A percentile compares a stretch with the other conserved stretches of the same genome.
These are phyloP conservation scores for Thermoascus crustaceus DNA, from an alignment of 2,329 filamentous ascomycete species.

Conservation along the genomic window DNA sequence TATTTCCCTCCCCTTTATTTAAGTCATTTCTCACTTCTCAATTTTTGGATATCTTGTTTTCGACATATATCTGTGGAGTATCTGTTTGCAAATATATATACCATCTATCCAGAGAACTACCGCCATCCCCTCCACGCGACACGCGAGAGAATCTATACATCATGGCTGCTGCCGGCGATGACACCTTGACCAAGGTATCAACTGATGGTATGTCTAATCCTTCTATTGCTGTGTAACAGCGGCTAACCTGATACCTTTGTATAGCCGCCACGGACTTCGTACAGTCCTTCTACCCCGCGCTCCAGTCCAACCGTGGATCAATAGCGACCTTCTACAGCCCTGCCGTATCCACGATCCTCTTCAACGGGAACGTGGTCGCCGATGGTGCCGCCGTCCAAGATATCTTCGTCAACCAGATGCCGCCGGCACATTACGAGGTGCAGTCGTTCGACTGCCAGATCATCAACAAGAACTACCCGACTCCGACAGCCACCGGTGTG, in stretches of 20 bases:
- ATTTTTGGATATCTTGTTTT: neutral
- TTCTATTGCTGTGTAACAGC: neutral
- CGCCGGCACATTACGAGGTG: slow-evolving; percentile 58
- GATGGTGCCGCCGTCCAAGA: slow-evolving; percentile 58
- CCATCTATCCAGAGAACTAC: no score
- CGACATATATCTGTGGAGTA: neutral
- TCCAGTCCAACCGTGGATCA: slow-evolving; percentile 51
- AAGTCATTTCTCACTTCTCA: neutral
- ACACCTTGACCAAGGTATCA: slow-evolving; percentile 33
- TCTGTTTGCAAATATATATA: no score
- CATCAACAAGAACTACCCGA: slow-evolving; percentile 61
- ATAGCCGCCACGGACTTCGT: slow-evolving; percentile 64
- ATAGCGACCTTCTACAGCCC: slow-evolving; percentile 63
- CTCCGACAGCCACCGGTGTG: slow-evolving; percentile 35
- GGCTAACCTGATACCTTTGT: neutral
- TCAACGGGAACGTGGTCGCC: slow-evolving; percentile 65
- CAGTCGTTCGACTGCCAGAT: slow-evolving; percentile 71
- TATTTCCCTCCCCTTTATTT: neutral
- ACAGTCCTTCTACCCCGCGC: slow-evolving; percentile 65
- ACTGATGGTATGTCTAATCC: slow-evolving; percentile 28
- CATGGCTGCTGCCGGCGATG: slow-evolving; percentile 27
- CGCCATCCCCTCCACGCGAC: neutral
- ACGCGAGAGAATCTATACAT: slow-evolving; percentile 2
- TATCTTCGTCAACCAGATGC: slow-evolving; percentile 61
- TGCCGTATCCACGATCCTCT: slow-evolving; percentile 58